Base-by-base conservation (phyloP, 345 rosid genomes). In the Lepidium aucheri region DNA sequence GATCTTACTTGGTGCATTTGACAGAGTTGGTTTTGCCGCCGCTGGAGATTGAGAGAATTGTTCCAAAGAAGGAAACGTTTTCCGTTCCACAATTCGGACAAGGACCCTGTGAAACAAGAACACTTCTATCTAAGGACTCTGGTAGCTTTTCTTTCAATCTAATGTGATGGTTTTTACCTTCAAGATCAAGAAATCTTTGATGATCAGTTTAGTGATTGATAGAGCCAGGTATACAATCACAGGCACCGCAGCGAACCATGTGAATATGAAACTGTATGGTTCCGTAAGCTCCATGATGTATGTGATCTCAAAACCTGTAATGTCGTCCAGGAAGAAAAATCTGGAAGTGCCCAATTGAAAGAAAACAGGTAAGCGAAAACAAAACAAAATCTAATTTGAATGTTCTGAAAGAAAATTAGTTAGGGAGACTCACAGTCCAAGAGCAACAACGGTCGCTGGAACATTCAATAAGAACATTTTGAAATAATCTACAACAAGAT, bases 221-320 rank as follows among this genome's bases (percentile, higher is more conserved):
- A 36, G 76, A 55, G 99, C 94, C 69, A 79, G 51, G 36, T 66
- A 94, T 44, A 90, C 96, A 63, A 90, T 62, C 39, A 77, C 15
- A 1, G 99, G 99, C 77, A 90, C 90, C 0, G 96, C 99, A 17
- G 97, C 96, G 59, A 93, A 90, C 99, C 97, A 94, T 0, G 97
- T 94, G 78, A 94, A 94, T 57, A 93, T 84, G 87, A 93, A 93
- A 59, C 97, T 90, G 77, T 46, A 94, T 64, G 96, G 97, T 74
- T 90, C 97, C 0, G 97, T 72, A 42, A 94, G 89, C 95, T 90
- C 97, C 78, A 93, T 51, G 39, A 90, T 84, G 76, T 85, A 88
- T 30, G 99, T 81, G 74, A 90, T 86, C 70, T 90, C 92, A 65
- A 94, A 93, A 47, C 97, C 99, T 24, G 97, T 93, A 33, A 93